Base-by-base conservation (phyloP, 371 early-diverging fungal species). In the Coemansia linderi region DNA sequence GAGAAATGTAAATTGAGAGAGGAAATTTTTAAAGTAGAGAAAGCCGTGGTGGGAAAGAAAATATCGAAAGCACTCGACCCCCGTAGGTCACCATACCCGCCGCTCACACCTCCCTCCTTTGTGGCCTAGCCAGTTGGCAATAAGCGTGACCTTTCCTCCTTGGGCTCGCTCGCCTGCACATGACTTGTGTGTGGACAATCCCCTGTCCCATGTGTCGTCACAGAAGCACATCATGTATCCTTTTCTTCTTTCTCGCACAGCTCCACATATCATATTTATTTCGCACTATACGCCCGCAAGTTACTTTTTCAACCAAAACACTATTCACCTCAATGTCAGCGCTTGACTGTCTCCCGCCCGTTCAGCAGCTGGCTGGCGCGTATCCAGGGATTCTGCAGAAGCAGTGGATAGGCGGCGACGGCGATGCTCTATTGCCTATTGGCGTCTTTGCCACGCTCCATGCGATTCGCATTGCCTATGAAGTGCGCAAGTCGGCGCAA, bases 391-490 rank as follows among this genome's bases (percentile, higher is more conserved):
- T 73, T 31, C 63, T 77, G 48, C 52, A 59, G 40, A 54, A 37
- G 41, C 61, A 69, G 41, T 77, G 78, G 78, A 39, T 69, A 36
- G 69, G 54, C 36, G 60, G 66, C 27, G 29, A 17, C 46, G 61
- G 39, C 33, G 76, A 48, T 10, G 79, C 72, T n/a, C 15, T 58
- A n/a, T 41, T 82, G 8, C 82, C 82, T 13, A 63, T 82, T 10
- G 74, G 78, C 65, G 72, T 82, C 15, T 73, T 78, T 63, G 72
- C 73, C 52, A 76, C 81, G n/a, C 73, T 82, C n/a, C 83, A 82
- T 40, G 81, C 82, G 33, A 9, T 82, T n/a, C 78, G 78, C 29
- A 61, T 82, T 1, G 79, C 80, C 39, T 82, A 82, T 65, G 83
- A 79, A 59, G 81, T 82, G 61, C 81, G 81, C 75, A 82, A 81